Evolutionary conservation across 192 early-diverging fungal species (phyloP), one percentile per base, ranked within the genome.

Genomic region (Rhizophagus clarus): DNA sequence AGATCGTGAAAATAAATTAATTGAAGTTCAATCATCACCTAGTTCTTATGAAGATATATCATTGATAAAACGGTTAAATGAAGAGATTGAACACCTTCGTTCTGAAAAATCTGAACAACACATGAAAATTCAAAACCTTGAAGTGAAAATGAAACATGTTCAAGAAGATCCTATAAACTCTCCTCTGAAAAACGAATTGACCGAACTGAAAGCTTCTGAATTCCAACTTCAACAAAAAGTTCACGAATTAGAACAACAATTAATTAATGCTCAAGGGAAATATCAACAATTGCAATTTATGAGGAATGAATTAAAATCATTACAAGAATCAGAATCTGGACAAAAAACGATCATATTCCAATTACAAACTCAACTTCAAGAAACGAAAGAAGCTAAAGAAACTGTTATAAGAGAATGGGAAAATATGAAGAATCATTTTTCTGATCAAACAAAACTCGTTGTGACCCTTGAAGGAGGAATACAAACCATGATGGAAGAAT

Each of bases 401-500:
- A 60, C 49, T 47, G 49, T 49, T 1, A 31, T 34, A 31, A 24
- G 51, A 29, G 72, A 74, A 60, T 74, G 45, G 45, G 49, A 47
- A 51, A 20, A 14, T 24, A 74, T 74, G 72, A 28, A 60, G 22
- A 31, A 74, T 10, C 29, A 56, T 60, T 26, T 74, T 32, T 17
- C 20, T 28, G 72, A 24, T 10, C 47, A 74, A 60, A 74, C 51
- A 9, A 60, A 49, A 49, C 45, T 60, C 12, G 72, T 74, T 8
- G 17, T 28, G 9, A 60, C 8, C 8, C 63, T 77, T 49, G 62
- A 77, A 63, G 20, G 26, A 24, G 76, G 28, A 67, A 20, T 77
- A 20, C 20, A 67, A 66, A 28, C 26, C 12, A 10, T 77, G 34
- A 42, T 28, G 34, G 76, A 77, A n/a, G 76, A 77, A 77, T 49